Evolutionary conservation across 352 stramenopile genomes (phyloP).

Genomic region (Pythium aristosporum): DNA sequence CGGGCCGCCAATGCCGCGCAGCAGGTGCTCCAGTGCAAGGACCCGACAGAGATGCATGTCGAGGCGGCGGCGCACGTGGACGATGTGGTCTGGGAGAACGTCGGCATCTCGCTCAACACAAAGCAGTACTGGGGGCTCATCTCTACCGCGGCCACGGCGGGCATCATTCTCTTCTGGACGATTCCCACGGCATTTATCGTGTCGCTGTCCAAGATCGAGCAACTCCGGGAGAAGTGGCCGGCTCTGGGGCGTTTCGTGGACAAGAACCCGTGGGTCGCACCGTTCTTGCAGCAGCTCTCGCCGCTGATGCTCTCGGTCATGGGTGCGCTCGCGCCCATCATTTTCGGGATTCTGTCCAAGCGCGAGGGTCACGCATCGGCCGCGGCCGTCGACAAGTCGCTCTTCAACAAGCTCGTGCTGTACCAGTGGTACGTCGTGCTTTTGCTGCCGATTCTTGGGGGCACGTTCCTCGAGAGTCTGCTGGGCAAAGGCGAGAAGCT

Average conservation of each 20-base stretch:
- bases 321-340: conserved; percentile 76
- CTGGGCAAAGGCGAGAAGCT: conserved; percentile 52
- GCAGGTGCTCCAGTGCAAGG: conserved; percentile 72
- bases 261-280: conserved; percentile 68
- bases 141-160: conserved; percentile 51
- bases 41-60: conserved; percentile 71
- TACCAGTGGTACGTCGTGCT: conserved; percentile 86
- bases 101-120: conserved; percentile 71
- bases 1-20: conserved; percentile 72
- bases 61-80: conserved; percentile 61
- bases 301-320: conserved; percentile 81
- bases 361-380: conserved; percentile 74
- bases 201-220: conserved; percentile 65
- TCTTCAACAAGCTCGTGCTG: conserved; percentile 80
- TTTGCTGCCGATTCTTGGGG: conserved; percentile 80
- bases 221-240: conserved; percentile 47
- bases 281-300: conserved; percentile 72
- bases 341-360: conserved; percentile 80
- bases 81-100: conserved; percentile 80
- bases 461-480: conserved; percentile 72
- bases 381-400: conserved; percentile 59
- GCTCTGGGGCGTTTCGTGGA: conserved; percentile 44
- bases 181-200: conserved; percentile 79
- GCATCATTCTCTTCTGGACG: conserved; percentile 84
- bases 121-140: conserved; percentile 74